A percentile compares a stretch with the other conserved stretches of the same genome.
Conservation (phyloP, 2,329 filamentous ascomycete genomes). For the Hypoxylon sp. region DNA sequence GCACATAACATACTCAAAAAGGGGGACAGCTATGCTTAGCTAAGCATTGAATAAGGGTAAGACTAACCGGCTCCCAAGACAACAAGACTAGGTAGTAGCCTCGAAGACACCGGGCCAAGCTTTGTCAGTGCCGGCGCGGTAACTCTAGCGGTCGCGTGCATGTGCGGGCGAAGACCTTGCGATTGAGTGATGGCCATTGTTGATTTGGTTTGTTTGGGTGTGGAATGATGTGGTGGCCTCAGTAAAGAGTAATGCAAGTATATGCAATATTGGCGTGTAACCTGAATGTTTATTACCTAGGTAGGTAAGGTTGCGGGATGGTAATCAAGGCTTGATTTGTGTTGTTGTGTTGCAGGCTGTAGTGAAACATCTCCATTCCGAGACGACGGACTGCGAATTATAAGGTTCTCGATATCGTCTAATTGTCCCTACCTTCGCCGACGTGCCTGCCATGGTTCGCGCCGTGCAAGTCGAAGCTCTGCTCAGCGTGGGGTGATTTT, state of each 20-base stretch:
- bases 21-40: constrained; percentile 10
- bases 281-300: constrained; percentile 18
- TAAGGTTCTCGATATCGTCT: constrained; percentile 29
- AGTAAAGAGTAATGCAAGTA: constrained; percentile 35
- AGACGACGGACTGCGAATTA: constrained; percentile 28
- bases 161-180: constrained; percentile 41
- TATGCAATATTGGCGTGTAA: constrained; percentile 23
- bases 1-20: not conserved
- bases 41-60: not conserved
- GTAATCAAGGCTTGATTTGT: constrained; percentile 26
- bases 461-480: constrained; percentile 27
- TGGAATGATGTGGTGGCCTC: constrained; percentile 22
- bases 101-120: constrained; percentile 39
- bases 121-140: constrained; percentile 31
- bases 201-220: constrained; percentile 16
- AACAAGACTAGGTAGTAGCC: constrained; percentile 37
- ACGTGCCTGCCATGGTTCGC: constrained; percentile 24
- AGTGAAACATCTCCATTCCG: constrained; percentile 36
- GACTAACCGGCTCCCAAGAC: constrained; percentile 37
- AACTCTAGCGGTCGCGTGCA: constrained; percentile 42
- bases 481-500: constrained; percentile 33
- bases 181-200: constrained; percentile 37
- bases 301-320: constrained; percentile 25
- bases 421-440: constrained; percentile 20
- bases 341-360: constrained; percentile 39